These are phyloP conservation scores for Tetragonia tetragonoides DNA, from an alignment of 148 eudicot species.

Conservation along the genomic window DNA sequence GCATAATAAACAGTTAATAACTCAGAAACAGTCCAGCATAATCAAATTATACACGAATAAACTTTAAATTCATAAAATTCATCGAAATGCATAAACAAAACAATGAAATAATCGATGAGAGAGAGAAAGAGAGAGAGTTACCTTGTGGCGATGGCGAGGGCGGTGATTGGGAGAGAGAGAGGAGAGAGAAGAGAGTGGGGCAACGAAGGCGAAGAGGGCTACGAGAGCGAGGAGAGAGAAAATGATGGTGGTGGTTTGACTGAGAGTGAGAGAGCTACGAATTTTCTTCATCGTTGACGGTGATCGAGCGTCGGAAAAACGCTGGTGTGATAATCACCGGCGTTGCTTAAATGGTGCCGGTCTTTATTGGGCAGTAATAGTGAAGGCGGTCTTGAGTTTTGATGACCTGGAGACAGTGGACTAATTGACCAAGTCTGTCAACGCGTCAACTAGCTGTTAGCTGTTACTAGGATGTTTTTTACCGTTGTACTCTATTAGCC, in stretches of 20 bases:
- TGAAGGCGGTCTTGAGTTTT: too few relatives aligned
- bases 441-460: background rate
- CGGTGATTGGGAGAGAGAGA: constrained; percentile 31
- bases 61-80: background rate
- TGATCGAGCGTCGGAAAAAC: constrained; percentile 1
- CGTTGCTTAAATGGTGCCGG: background rate
- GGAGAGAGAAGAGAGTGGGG: constrained; percentile 45
- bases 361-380: background rate
- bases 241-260: constrained; percentile 16
- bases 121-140: constrained; percentile 5
- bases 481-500: too few relatives aligned
- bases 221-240: constrained; percentile 40
- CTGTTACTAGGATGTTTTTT: too few relatives aligned
- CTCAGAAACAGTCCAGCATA: too few relatives aligned
- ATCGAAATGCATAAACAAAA: background rate
- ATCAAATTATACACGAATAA: background rate
- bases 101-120: background rate
- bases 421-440: too few relatives aligned
- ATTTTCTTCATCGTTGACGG: constrained; percentile 15
- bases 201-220: constrained; percentile 41
- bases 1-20: too few relatives aligned
- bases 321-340: background rate
- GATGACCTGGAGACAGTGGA: too few relatives aligned
- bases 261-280: background rate
- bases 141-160: constrained; percentile 29